Evolutionary conservation across 805 yeast genomes (phyloP).

Genomic region (Metschnikowia proteae): DNA sequence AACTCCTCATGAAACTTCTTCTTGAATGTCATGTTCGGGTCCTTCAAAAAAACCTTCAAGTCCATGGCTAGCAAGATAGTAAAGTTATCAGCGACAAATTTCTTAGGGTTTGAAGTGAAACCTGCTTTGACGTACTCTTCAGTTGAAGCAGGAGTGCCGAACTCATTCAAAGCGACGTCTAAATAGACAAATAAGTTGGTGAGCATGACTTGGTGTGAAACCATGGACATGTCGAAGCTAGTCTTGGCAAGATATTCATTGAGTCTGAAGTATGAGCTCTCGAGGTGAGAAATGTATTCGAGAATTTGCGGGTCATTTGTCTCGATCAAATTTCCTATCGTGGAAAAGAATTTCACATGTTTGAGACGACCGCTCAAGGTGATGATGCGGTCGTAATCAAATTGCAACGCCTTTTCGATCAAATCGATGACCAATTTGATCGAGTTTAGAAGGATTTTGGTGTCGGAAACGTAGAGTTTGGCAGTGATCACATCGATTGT

Average conservation of each 20-base stretch:
- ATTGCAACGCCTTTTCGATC: slow-evolving; percentile 40
- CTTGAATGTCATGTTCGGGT: slow-evolving; percentile 56
- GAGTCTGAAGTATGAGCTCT: slow-evolving; percentile 31
- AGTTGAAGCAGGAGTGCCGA: slow-evolving; percentile 39
- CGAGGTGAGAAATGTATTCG: slow-evolving; percentile 30
- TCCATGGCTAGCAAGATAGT: slow-evolving; percentile 52
- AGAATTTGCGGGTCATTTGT: slow-evolving; percentile 33
- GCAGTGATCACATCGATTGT: slow-evolving; percentile 41
- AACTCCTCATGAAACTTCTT: slow-evolving; percentile 62
- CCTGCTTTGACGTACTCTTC: slow-evolving; percentile 48
- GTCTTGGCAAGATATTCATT: slow-evolving; percentile 34
- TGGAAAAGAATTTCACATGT: slow-evolving; percentile 44
- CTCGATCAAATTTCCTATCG: slow-evolving; percentile 39
- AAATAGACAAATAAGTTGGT: slow-evolving; percentile 37
- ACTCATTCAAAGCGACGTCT: slow-evolving; percentile 39
- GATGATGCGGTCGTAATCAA: slow-evolving; percentile 41
- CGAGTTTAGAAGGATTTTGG: slow-evolving; percentile 40
- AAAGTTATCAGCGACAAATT: slow-evolving; percentile 42
- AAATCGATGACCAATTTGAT: slow-evolving; percentile 45
- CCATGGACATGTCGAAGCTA: slow-evolving; percentile 35
- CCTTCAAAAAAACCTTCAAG: slow-evolving; percentile 50
- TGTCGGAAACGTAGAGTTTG: slow-evolving; percentile 42
- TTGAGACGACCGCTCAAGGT: slow-evolving; percentile 45
- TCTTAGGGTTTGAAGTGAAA: slow-evolving; percentile 41
- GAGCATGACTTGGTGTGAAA: slow-evolving; percentile 39